Evolutionary conservation across 768 basidiomycete species (phyloP).

Genomic region (Lanmaoa rubissima): DNA sequence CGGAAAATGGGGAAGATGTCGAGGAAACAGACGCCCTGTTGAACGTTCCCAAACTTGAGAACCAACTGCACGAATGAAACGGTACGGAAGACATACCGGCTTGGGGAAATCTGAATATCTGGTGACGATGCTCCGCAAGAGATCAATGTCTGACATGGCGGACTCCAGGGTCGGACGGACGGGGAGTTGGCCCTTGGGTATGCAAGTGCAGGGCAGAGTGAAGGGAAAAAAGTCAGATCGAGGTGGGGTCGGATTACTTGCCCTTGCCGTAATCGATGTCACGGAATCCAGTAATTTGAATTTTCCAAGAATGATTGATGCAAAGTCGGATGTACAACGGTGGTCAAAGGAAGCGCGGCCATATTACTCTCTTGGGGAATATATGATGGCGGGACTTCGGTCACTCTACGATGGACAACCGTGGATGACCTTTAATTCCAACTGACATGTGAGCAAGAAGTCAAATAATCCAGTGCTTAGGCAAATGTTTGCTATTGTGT

Average conservation of each 20-base stretch:
- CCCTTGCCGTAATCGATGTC: slow-evolving; percentile 7
- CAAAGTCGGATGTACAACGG: not conserved
- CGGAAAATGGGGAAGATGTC: slow-evolving; percentile 95
- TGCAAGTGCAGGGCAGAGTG: not conserved
- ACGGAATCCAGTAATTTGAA: slow-evolving; percentile 5
- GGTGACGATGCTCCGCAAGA: slow-evolving; percentile 59
- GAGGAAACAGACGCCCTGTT: slow-evolving; percentile 84
- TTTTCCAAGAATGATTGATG: not conserved
- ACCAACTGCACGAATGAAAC: not conserved
- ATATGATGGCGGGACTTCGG: not conserved
- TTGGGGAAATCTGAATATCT: slow-evolving; percentile 82
- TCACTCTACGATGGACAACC: not conserved
- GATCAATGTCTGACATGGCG: slow-evolving; percentile 75
- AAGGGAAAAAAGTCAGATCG: slow-evolving; percentile 2
- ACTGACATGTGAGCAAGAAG: no score
- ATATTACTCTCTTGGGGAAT: not conserved
- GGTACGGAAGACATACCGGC: slow-evolving; percentile 52
- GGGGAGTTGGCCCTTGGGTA: slow-evolving; percentile 1
- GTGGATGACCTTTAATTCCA: no score
- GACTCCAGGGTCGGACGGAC: not conserved
- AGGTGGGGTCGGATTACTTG: not conserved
- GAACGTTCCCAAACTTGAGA: not conserved
- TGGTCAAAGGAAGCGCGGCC: not conserved
- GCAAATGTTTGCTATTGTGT: no score
- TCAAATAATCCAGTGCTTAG: no score